Conservation (phyloP, 106 monocot species). For the Platanthera guangdongensis region DNA sequence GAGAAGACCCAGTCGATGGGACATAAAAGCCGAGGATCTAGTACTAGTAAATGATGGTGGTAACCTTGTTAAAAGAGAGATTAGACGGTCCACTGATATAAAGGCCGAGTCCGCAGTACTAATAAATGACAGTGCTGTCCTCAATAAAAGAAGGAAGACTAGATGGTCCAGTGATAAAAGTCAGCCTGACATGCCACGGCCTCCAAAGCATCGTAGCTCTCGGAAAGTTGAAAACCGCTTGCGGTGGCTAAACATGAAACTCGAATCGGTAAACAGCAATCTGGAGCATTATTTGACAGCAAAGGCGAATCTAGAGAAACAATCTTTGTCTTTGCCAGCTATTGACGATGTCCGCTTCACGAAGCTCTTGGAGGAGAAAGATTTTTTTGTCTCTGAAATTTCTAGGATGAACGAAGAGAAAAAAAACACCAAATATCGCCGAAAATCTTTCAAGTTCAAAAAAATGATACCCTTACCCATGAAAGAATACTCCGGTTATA, state of each 20-base stretch:
- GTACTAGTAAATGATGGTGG: background rate
- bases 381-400: slow-evolving; percentile 74
- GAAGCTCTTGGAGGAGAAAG: slow-evolving; percentile 58
- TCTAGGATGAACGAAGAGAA: slow-evolving; percentile 67
- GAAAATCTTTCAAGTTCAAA: slow-evolving; percentile 71
- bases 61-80: slow-evolving; percentile 1
- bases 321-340: background rate
- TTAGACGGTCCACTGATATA: slow-evolving; percentile 1
- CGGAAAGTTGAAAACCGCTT: background rate
- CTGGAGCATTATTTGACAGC: background rate
- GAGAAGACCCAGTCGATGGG: slow-evolving; percentile 19
- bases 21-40: slow-evolving; percentile 6
- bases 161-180: slow-evolving; percentile 18
- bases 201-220: background rate
- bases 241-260: background rate
- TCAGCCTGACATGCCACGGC: background rate
- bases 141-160: slow-evolving; percentile 1
- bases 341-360: slow-evolving; percentile 16
- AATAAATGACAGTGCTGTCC: background rate
- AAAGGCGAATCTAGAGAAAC: background rate
- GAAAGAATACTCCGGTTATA: slow-evolving; percentile 94
- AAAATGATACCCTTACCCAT: slow-evolving; percentile 91
- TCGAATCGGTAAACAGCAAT: background rate
- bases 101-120: background rate
- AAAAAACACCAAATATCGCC: slow-evolving; percentile 71